Conservation (phyloP, 768 basidiomycete species). For the Lyophyllum shimeji region DNA sequence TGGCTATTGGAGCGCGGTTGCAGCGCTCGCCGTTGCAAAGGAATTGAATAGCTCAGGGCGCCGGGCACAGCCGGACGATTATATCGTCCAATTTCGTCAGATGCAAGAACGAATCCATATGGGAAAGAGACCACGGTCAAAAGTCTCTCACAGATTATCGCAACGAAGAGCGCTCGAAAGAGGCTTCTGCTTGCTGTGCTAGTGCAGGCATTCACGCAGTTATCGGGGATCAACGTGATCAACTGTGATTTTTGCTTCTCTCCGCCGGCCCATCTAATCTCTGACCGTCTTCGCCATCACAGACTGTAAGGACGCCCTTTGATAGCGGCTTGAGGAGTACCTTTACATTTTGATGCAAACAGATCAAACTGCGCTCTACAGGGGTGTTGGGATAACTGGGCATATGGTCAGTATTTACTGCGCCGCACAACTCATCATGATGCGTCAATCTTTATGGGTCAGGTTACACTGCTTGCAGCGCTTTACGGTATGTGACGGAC, state of each 20-base stretch:
- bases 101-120: constrained; percentile 8
- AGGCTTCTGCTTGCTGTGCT: constrained; percentile 9
- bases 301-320: background rate
- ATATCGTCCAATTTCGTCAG: background rate
- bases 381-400: constrained; percentile 4
- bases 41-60: background rate
- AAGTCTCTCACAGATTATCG: constrained; percentile 7
- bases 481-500: constrained; percentile 1
- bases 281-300: background rate
- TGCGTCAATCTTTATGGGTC: background rate
- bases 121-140: constrained; percentile 1
- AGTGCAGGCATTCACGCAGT: constrained; percentile 6
- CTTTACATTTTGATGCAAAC: background rate
- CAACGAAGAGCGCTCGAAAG: constrained; percentile 4
- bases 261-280: background rate
- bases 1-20: constrained; percentile 7
- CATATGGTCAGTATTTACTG: constrained; percentile 1
- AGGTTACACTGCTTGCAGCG: constrained; percentile 6
- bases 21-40: constrained; percentile 2
- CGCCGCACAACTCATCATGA: background rate
- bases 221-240: constrained; percentile 9
- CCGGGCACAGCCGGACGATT: constrained; percentile 1
- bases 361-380: constrained; percentile 9
- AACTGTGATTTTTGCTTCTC: constrained; percentile 1
- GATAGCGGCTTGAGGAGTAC: background rate